Evolutionary conservation across 305 asterid species (phyloP), one percentile per base, ranked within the genome.

Genomic region (Ilex paraguariensis): DNA sequence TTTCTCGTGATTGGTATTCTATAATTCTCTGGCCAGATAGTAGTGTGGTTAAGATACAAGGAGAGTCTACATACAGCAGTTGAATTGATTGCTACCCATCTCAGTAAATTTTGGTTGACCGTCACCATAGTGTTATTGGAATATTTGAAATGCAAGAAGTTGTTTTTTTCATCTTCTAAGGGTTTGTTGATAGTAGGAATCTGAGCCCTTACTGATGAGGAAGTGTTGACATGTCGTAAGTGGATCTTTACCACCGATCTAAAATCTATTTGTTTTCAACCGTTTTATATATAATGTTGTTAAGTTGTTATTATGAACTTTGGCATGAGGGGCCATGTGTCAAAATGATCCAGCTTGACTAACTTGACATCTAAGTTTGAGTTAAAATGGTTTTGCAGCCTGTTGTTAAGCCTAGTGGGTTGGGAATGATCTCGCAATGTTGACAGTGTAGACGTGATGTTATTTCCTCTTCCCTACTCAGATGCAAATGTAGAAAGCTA

Each of bases 81-180:
- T 69, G 97, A 83, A 67, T 65, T 90, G 69, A 86, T 93, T 70
- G 95, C 96, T 56, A 75, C 90, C 16, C 95, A 90, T 66, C 67
- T 93, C 82, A 86, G 96, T 75, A 93, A 87, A 75, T 93, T 93
- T 77, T 75, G 90, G 67, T 95, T 92, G 95, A 87, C 76, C 87
- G 94, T 57, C 97, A 92, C 77, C 95, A 96, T 67, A 90, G 95
- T 81, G 78, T 92, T 61, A 75, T 92, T 67, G 65, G 93, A 28
- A 66, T 92, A 65, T 81, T 92, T 54, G 98, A 90, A 77, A 77
- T 66, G 82, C 96, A 90, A 65, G 99, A 90, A 80, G 77, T 95
- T 59, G 33, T 67, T 52, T 68, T 73, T 72, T 60, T 50, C 12
- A 42, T 6, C 28, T 21, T 21, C 12, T 42, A 6, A 42, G 48